A percentile compares a stretch with the other conserved stretches of the same genome.
phyloP scores from a whole-genome alignment of 2,329 filamentous ascomycete species.

The Fusarium chuoi region DNA sequence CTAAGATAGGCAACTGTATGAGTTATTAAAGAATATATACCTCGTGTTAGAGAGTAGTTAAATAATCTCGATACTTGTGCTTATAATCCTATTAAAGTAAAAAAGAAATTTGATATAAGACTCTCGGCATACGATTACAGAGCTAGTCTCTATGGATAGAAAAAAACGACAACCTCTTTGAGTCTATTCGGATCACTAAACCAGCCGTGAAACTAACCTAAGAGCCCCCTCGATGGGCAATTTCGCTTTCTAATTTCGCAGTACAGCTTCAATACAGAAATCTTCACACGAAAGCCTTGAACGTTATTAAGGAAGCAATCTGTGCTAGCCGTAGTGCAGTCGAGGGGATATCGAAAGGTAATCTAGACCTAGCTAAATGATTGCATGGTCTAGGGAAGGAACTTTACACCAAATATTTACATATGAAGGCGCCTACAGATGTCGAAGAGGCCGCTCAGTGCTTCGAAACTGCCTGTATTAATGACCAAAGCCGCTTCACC shows the following conservation, averaged over 20 bases:
- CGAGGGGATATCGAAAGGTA: background rate
- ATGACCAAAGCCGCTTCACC: too few relatives aligned
- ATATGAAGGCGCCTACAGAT: background rate
- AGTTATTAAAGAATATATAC: too few relatives aligned
- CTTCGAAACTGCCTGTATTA: background rate
- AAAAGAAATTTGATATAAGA: too few relatives aligned
- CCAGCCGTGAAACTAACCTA: too few relatives aligned
- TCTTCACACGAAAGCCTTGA: background rate
- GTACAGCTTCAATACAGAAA: background rate
- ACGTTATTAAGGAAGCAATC: fast-evolving
- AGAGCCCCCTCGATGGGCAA: background rate
- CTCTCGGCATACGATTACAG: background rate
- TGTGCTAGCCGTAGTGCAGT: background rate
- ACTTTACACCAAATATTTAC: background rate
- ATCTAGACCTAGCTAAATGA: background rate
- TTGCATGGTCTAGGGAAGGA: too few relatives aligned
- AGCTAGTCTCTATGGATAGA: background rate
- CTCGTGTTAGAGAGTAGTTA: too few relatives aligned
- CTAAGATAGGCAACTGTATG: background rate
- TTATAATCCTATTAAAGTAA: too few relatives aligned
- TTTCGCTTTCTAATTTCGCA: fast-evolving
- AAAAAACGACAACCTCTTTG: background rate
- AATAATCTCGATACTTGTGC: too few relatives aligned
- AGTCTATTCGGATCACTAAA: background rate
- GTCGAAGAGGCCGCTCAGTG: background rate